Conservation (phyloP, 805 yeast species). For the Wickerhamomyces tratensis region DNA sequence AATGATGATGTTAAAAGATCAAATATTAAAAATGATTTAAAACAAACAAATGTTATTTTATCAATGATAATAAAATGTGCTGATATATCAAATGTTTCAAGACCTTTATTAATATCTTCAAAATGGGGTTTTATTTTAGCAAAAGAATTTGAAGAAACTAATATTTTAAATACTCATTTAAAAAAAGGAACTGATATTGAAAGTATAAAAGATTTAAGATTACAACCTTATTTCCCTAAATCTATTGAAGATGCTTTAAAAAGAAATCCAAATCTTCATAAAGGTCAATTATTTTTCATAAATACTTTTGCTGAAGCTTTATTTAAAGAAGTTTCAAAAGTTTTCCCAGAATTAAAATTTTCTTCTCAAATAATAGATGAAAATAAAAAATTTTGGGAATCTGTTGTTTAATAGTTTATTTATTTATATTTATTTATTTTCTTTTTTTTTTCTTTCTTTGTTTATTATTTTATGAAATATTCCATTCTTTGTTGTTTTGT, state of each 20-base stretch:
- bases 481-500: no score
- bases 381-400: conserved; percentile 49
- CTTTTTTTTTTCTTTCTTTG: no score
- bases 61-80: conserved; percentile 84
- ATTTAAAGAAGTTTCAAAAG: conserved; percentile 52
- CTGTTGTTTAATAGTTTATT: no score
- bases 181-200: conserved; percentile 14
- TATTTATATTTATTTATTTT: no score
- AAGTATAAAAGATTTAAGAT: conserved; percentile 8
- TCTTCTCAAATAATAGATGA: conserved; percentile 41
- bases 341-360: conserved; percentile 53
- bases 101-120: conserved; percentile 66
- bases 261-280: conserved; percentile 41
- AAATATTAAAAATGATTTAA: conserved; percentile 8
- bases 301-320: conserved; percentile 71
- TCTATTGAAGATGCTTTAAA: conserved; percentile 33
- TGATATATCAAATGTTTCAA: conserved; percentile 86
- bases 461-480: no score
- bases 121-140: conserved; percentile 83
- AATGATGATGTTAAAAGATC: conserved; percentile 5
- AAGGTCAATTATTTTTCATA: conserved; percentile 79
- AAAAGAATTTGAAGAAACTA: conserved; percentile 67
- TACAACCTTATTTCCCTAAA: conserved; percentile 23
- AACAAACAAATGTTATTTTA: conserved; percentile 35
- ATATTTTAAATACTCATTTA: conserved; percentile 35